Conservation (phyloP, 441 rosid species). For the Pelargonium fulgidum region DNA sequence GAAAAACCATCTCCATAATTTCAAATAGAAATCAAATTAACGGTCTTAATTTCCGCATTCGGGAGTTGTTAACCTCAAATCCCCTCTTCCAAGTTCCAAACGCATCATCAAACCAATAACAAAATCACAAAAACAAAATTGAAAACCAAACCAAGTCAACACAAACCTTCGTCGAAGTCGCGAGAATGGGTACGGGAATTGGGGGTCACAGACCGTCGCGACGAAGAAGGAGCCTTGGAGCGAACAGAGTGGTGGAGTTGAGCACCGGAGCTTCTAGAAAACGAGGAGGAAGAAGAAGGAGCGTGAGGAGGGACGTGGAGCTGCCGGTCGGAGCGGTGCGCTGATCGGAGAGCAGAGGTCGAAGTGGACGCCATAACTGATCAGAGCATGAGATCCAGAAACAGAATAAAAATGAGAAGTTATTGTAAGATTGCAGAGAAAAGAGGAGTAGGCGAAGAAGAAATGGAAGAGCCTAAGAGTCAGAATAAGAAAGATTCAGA, state of each 20-base stretch:
- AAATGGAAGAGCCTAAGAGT: slow-evolving; percentile 8
- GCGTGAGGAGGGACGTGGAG: slow-evolving; percentile 25
- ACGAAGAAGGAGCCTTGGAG: slow-evolving; percentile 30
- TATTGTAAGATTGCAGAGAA: background rate
- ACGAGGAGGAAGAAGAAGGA: slow-evolving; percentile 29
- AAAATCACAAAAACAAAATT: background rate
- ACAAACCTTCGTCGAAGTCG: slow-evolving; percentile 41
- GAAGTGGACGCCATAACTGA: slow-evolving; percentile 23
- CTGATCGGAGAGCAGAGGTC: slow-evolving; percentile 18
- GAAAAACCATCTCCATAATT: background rate
- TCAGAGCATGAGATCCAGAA: background rate
- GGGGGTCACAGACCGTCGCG: slow-evolving; percentile 61
- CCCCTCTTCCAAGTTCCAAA: background rate
- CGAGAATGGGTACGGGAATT: slow-evolving; percentile 41
- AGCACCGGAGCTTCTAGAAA: slow-evolving; percentile 9
- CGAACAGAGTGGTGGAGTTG: slow-evolving; percentile 6
- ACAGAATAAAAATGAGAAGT: background rate
- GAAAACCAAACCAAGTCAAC: background rate
- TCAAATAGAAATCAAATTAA: background rate
- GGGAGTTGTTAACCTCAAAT: background rate
- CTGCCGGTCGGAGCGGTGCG: slow-evolving; percentile 32
- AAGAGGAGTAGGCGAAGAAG: background rate
- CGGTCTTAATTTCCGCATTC: background rate
- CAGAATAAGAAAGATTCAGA: slow-evolving; percentile 8
- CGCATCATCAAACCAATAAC: background rate